Percentiles rank a stretch among this genome's conserved stretches.
Evolutionary conservation across 306 rosid genomes (phyloP).

Genomic region (Casuarina glauca): DNA sequence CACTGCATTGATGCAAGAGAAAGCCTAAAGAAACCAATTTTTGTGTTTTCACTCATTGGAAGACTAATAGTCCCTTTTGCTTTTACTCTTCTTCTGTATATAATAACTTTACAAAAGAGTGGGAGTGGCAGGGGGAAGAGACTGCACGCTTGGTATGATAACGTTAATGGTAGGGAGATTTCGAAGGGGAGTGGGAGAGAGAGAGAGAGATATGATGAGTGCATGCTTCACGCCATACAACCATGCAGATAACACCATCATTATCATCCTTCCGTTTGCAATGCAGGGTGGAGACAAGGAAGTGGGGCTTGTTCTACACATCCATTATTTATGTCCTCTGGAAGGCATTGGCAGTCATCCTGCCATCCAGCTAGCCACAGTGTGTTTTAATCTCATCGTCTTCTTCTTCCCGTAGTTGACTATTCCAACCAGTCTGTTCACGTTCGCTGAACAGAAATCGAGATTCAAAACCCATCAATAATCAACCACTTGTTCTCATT

Average conservation of each 20-base stretch:
- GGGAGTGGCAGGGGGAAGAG: constrained; percentile 13
- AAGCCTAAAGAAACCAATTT: constrained; percentile 46
- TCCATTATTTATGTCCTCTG: constrained; percentile 39
- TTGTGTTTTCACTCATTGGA: constrained; percentile 23
- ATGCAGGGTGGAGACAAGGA: constrained; percentile 25
- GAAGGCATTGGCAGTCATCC: constrained; percentile 17
- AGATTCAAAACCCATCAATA: too few relatives aligned
- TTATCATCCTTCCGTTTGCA: constrained; percentile 38
- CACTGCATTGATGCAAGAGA: constrained; percentile 72
- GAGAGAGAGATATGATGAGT: constrained; percentile 43
- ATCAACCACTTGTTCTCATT: too few relatives aligned
- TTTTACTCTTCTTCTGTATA: constrained; percentile 27
- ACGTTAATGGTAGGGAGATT: background rate
- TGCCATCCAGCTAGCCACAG: background rate
- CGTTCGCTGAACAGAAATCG: background rate
- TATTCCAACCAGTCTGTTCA: background rate
- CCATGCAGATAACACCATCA: constrained; percentile 70
- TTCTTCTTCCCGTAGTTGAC: background rate
- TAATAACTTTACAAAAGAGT: background rate
- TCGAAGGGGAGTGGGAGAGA: background rate
- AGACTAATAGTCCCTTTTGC: constrained; percentile 16
- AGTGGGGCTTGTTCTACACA: constrained; percentile 32
- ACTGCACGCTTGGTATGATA: constrained; percentile 34
- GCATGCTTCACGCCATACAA: constrained; percentile 63
- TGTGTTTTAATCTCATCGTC: background rate